Conservation (phyloP, 352 stramenopile species). For the Globisporangium echinulatum region DNA sequence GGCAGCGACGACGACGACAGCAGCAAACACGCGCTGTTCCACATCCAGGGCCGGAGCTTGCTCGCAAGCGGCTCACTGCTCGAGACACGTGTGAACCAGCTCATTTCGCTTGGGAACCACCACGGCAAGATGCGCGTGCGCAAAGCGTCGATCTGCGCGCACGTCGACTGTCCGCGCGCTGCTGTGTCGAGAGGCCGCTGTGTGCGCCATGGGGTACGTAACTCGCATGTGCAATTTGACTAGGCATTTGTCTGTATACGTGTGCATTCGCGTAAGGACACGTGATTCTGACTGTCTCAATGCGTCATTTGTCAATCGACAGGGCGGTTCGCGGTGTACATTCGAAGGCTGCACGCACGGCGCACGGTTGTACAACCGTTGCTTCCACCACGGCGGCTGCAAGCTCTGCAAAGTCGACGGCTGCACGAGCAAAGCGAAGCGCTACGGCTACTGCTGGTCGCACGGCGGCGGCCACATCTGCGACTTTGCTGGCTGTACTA, state of each 20-base stretch:
- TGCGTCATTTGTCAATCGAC: background rate
- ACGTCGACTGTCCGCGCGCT: slow-evolving; percentile 39
- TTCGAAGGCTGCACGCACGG: slow-evolving; percentile 54
- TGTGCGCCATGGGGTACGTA: slow-evolving; percentile 36
- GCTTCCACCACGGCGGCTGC: slow-evolving; percentile 61
- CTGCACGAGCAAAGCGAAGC: slow-evolving; percentile 64
- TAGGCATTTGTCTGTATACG: background rate
- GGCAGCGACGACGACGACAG: slow-evolving; percentile 28
- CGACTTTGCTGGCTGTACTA: slow-evolving; percentile 37
- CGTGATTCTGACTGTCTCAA: background rate
- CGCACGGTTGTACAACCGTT: slow-evolving; percentile 53
- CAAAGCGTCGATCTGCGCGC: slow-evolving; percentile 55
- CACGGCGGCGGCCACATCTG: slow-evolving; percentile 64
- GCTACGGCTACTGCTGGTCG: slow-evolving; percentile 68
- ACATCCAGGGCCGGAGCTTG: slow-evolving; percentile 45
- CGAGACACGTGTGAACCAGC: slow-evolving; percentile 48
- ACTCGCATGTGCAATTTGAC: background rate
- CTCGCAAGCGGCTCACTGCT: slow-evolving; percentile 42
- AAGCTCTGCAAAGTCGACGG: slow-evolving; percentile 57
- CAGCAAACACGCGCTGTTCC: slow-evolving; percentile 27
- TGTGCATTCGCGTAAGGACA: too few species aligned
- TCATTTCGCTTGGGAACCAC: slow-evolving; percentile 50
- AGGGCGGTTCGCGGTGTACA: slow-evolving; percentile 47
- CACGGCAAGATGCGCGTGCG: slow-evolving; percentile 65
- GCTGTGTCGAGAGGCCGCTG: slow-evolving; percentile 49